Conservation (phyloP, 768 basidiomycete genomes). For the Kwoniella sp. region DNA sequence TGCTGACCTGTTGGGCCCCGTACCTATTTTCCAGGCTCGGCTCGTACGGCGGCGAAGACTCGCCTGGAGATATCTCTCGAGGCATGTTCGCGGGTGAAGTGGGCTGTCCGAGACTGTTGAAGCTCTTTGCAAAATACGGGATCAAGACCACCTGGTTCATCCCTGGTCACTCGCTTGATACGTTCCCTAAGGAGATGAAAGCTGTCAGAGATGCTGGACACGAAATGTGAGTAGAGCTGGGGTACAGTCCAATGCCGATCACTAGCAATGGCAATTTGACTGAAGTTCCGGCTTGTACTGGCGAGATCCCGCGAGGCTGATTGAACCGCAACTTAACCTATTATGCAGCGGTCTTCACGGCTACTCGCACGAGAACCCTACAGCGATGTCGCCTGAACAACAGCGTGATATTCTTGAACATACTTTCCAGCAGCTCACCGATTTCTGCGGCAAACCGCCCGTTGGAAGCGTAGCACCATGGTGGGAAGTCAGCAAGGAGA, state of each 20-base stretch:
- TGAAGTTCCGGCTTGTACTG: too few species aligned
- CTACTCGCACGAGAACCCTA: slow-evolving; percentile 74
- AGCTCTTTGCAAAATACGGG: slow-evolving; percentile 71
- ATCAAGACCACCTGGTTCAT: slow-evolving; percentile 75
- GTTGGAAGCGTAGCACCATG: slow-evolving; percentile 65
- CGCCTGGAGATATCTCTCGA: slow-evolving; percentile 68
- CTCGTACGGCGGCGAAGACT: slow-evolving; percentile 75
- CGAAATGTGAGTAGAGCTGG: slow-evolving; percentile 62
- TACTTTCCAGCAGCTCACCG: slow-evolving; percentile 67
- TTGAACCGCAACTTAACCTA: too few species aligned
- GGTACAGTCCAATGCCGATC: too few species aligned
- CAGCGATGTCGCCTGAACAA: slow-evolving; percentile 65
- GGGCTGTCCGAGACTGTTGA: slow-evolving; percentile 68
- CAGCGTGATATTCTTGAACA: slow-evolving; percentile 72
- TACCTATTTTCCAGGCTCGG: slow-evolving; percentile 68
- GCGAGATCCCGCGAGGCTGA: too few species aligned
- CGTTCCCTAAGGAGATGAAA: slow-evolving; percentile 71
- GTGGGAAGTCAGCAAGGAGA: slow-evolving; percentile 77
- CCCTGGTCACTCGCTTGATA: slow-evolving; percentile 75
- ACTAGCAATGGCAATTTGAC: too few species aligned
- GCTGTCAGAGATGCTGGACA: slow-evolving; percentile 72
- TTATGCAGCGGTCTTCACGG: slow-evolving; percentile 63
- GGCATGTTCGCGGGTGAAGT: slow-evolving; percentile 78
- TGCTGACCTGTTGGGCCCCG: too few species aligned
- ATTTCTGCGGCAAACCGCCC: slow-evolving; percentile 62